Evolutionary conservation across 2,329 filamentous ascomycete species (phyloP).

Genomic region (Ophiocordyceps sinensis): DNA sequence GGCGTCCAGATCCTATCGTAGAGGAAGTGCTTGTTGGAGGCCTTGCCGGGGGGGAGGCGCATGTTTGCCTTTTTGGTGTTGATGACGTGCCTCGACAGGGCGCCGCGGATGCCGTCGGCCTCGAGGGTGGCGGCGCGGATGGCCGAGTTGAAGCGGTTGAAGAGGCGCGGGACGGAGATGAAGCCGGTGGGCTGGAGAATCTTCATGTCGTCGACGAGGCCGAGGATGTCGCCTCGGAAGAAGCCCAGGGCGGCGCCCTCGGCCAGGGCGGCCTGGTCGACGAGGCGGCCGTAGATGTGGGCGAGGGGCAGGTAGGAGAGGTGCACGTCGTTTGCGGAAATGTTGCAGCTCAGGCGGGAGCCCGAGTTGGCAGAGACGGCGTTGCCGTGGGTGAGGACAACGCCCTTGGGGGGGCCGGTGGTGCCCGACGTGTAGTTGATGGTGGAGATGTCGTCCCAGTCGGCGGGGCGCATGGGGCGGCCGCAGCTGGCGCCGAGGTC

Average conservation of each 20-base stretch:
- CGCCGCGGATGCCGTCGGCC: slow-evolving; percentile 64
- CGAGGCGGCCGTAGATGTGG: slow-evolving; percentile 81
- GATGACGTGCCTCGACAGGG: slow-evolving; percentile 67
- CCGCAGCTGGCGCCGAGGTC: slow-evolving; percentile 58
- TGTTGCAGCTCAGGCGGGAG: slow-evolving; percentile 39
- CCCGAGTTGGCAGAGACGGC: slow-evolving; percentile 59
- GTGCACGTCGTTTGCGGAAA: slow-evolving; percentile 41
- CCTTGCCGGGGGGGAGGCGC: slow-evolving; percentile 54
- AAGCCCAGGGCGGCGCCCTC: slow-evolving; percentile 69
- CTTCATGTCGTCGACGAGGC: slow-evolving; percentile 85
- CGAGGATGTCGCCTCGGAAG: slow-evolving; percentile 82
- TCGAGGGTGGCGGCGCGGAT: slow-evolving; percentile 70
- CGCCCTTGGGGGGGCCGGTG: slow-evolving; percentile 70
- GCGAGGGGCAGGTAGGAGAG: slow-evolving; percentile 87
- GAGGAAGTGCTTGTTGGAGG: slow-evolving; percentile 63
- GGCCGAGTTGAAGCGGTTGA: slow-evolving; percentile 75
- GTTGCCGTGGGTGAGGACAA: slow-evolving; percentile 68
- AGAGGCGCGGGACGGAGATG: slow-evolving; percentile 80
- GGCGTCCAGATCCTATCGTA: slow-evolving; percentile 83
- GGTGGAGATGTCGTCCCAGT: slow-evolving; percentile 64
- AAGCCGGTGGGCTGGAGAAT: slow-evolving; percentile 69
- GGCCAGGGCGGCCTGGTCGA: slow-evolving; percentile 62
- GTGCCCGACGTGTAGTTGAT: slow-evolving; percentile 88
- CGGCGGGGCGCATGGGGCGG: slow-evolving; percentile 55
- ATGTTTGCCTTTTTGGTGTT: slow-evolving; percentile 67